phyloP scores from a whole-genome alignment of 2,329 filamentous ascomycete species.

The Trichoderma breve region DNA sequence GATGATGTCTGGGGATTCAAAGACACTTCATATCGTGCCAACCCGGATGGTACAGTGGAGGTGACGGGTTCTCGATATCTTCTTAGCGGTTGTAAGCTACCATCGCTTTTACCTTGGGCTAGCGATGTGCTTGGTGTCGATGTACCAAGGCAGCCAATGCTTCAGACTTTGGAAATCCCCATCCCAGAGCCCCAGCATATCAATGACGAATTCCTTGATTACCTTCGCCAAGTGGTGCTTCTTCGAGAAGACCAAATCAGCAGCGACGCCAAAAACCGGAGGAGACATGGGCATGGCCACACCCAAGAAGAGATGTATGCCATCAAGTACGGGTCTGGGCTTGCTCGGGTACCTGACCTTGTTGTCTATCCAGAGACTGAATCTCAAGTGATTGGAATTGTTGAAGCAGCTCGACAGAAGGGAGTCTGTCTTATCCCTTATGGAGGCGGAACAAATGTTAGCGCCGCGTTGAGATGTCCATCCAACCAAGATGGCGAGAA shows the following conservation, averaged over 20 bases:
- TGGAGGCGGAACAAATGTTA: slow-evolving; percentile 3
- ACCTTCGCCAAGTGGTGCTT: neutral
- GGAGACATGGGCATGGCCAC: neutral
- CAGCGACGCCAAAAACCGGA: neutral
- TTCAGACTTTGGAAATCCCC: neutral
- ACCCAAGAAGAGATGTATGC: slow-evolving; percentile 9
- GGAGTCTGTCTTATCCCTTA: neutral
- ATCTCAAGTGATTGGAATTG: neutral
- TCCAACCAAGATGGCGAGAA: neutral
- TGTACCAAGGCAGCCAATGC: neutral
- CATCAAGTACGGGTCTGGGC: neutral
- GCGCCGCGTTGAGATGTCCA: neutral
- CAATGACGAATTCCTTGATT: neutral
- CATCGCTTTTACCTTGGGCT: neutral
- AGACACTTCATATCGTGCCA: neutral
- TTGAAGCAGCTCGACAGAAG: neutral
- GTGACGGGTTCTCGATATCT: neutral
- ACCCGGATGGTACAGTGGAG: neutral
- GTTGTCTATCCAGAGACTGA: neutral
- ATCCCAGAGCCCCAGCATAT: neutral
- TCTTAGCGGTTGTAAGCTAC: neutral
- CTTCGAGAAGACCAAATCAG: neutral
- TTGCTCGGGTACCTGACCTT: neutral
- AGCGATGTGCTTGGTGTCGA: neutral
- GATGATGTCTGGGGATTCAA: neutral